phyloP scores from a whole-genome alignment of 2,329 filamentous ascomycete genomes.

The Penicillium occitanis region DNA sequence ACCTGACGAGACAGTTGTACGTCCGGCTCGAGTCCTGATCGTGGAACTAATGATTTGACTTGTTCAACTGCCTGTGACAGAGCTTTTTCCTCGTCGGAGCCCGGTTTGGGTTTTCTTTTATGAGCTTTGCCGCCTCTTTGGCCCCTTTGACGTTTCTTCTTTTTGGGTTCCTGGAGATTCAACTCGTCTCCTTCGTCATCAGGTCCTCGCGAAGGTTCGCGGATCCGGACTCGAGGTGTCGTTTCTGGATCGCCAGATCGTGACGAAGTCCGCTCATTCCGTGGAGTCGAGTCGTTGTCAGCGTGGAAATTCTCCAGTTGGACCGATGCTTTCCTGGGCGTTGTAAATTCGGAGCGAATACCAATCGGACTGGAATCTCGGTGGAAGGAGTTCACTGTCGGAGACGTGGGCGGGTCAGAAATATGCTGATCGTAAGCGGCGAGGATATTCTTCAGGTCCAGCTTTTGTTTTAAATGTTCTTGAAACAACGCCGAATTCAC shows the following conservation, averaged over 20 bases:
- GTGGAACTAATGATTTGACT: constrained; percentile 44
- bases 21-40: constrained; percentile 60
- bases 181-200: constrained; percentile 35
- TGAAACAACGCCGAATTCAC: constrained; percentile 45
- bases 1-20: constrained; percentile 54
- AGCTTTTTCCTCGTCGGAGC: constrained; percentile 53
- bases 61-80: constrained; percentile 58
- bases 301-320: constrained; percentile 34
- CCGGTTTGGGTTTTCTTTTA: constrained; percentile 54
- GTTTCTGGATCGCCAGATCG: constrained; percentile 23
- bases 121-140: constrained; percentile 70
- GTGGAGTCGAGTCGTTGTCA: constrained; percentile 34
- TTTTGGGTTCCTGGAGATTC: constrained; percentile 49
- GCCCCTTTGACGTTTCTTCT: constrained; percentile 69
- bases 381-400: constrained; percentile 35
- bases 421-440: constrained; percentile 39
- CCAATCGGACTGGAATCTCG: constrained; percentile 28
- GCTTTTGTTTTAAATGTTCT: constrained; percentile 44
- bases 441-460: constrained; percentile 48
- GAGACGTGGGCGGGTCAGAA: constrained; percentile 42
- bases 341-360: constrained; percentile 11
- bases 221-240: constrained; percentile 42
- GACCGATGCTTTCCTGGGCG: constrained; percentile 8
- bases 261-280: constrained; percentile 25
- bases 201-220: constrained; percentile 38